Percentiles rank a stretch among this genome's conserved stretches.
phyloP scores from a whole-genome alignment of 2,329 filamentous ascomycete genomes.

The Sporothrix curviconia region DNA sequence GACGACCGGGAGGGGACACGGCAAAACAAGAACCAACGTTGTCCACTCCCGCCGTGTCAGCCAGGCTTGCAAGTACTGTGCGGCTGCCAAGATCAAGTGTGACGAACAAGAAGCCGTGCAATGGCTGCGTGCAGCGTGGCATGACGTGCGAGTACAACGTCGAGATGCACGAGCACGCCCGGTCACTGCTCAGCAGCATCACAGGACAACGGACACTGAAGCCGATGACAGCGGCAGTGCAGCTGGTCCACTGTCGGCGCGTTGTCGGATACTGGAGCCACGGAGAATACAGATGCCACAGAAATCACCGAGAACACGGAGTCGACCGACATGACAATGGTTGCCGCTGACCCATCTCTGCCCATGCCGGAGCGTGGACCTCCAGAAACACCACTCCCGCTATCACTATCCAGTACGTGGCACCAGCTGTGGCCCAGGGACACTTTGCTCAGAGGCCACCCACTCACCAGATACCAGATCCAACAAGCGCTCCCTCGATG shows the following conservation, averaged over 20 bases:
- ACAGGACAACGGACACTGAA: neutral
- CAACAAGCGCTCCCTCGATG: neutral
- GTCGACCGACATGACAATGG: neutral
- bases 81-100: conserved; percentile 47
- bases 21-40: neutral
- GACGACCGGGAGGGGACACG: neutral
- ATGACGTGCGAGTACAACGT: conserved; percentile 36
- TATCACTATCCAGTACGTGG: neutral
- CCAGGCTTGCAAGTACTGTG: conserved; percentile 47
- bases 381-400: neutral
- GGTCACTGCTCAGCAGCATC: neutral
- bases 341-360: neutral
- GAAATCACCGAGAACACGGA: no score
- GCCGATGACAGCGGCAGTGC: neutral
- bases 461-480: neutral
- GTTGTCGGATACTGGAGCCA: neutral
- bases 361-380: neutral
- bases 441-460: neutral
- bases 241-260: neutral
- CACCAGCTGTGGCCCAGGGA: neutral
- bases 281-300: neutral
- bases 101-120: conserved; percentile 50
- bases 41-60: conserved; percentile 40
- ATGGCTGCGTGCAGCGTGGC: conserved; percentile 42
- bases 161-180: neutral